Evolutionary conservation across 2,329 filamentous ascomycete genomes (phyloP).

Genomic region (Aspergillus awamori): DNA sequence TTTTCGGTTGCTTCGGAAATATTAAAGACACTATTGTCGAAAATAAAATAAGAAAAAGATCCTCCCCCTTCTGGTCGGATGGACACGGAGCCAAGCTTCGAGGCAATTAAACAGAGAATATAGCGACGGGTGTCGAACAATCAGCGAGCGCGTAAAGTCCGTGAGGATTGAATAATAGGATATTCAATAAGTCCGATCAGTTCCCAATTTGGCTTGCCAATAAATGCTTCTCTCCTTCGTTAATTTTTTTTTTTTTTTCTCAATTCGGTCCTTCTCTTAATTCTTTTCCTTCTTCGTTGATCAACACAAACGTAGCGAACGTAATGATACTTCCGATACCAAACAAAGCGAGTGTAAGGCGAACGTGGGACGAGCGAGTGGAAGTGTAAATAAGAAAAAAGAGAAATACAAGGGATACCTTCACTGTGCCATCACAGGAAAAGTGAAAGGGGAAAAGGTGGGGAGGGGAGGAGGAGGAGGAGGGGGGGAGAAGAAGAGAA

Average conservation of each 20-base stretch:
- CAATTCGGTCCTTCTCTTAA: conserved; percentile 9
- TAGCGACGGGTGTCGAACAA: conserved; percentile 26
- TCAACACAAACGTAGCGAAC: conserved; percentile 42
- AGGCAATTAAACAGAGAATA: conserved; percentile 12
- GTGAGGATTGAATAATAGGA: conserved; percentile 24
- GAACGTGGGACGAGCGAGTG: conserved; percentile 42
- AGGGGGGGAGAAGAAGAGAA: conserved; percentile 22
- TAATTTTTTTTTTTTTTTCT: conserved; percentile 2
- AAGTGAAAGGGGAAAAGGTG: conserved; percentile 15
- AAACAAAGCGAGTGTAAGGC: conserved; percentile 43
- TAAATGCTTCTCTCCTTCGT: conserved; percentile 17
- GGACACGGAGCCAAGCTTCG: conserved; percentile 10
- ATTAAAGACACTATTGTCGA: not conserved
- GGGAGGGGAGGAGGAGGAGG: conserved; percentile 22
- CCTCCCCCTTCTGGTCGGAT: conserved; percentile 5
- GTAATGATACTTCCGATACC: conserved; percentile 37
- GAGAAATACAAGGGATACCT: conserved; percentile 20
- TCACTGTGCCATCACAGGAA: conserved; percentile 37
- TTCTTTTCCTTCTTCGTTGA: conserved; percentile 19
- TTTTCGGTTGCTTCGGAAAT: conserved; percentile 9
- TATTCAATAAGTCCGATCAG: conserved; percentile 15
- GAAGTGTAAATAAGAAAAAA: conserved; percentile 23
- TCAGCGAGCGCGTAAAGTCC: conserved; percentile 22
- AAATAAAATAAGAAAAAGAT: not conserved
- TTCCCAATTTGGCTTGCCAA: conserved; percentile 14